Base-by-base conservation (phyloP, 208 protist genomes). In the Crithidia brevicula region DNA sequence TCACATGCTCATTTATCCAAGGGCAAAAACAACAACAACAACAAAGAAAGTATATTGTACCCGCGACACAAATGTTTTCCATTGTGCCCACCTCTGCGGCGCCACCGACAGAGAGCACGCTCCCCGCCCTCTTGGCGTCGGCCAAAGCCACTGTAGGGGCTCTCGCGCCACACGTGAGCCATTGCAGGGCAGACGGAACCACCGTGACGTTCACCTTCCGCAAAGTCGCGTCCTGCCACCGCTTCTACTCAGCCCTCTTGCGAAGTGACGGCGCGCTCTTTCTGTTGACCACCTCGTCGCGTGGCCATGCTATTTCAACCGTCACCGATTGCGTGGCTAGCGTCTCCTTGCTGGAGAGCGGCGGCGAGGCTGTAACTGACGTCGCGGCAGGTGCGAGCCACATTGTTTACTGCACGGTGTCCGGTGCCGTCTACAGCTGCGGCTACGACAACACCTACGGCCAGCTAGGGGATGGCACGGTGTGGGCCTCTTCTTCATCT, bases 341-440 rank as follows among this genome's bases (percentile, higher is more conserved):
- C 46, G 60, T 67, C 61, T 87, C 57, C 42, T 62, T 67, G 31
- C 62, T 76, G 22, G 70, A 69, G 38, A 76, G 64, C 30, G 83
- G 62, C 25, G 68, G 57, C 25, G 79, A 81, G 57, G 40, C 42
- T 46, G 88, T 94, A 36, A 47, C 71, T 1, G 91, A 96, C 72
- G 86, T 96, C 3, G 86, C 81, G 31, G 83, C 91, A 4, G 91
- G 91, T 16, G 79, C 78, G 28, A 50, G 69, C 10, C 91, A 96
- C 72, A 83, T 96, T 72, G 91, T 91, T 22, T 93, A 88, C 68
- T 93, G 87, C 72, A 96, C 85, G 10, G 66, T 68, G 4, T 81
- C 81, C 11, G 91, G 91, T 42, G 74, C 76, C 3, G 84, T 92
- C 8, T 93, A 84, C 80, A 90, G 61, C 20, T 91, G 86, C 53